Evolutionary conservation across 352 stramenopile species (phyloP), one percentile per base, ranked within the genome.

Genomic region (Globisporangium iwayamae): DNA sequence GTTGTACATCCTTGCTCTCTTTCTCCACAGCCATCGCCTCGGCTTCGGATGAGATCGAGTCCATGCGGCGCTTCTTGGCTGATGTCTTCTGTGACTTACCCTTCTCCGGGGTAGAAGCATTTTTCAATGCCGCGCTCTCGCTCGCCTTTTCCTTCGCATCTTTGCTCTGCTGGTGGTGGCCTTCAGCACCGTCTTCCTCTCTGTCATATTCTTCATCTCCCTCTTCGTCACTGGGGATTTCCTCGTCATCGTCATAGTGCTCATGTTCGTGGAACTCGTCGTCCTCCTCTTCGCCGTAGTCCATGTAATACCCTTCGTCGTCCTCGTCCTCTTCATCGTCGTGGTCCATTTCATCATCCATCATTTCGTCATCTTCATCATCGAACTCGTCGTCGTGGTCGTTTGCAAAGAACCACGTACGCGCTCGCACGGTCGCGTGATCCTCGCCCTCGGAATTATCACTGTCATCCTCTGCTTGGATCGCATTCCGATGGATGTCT

Each of bases 331-430:
- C 73, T 46, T 86, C 81, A 4, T 87, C 78, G 30, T 83, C 78
- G 59, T 81, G 39, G 34, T 85, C 82, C 18, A 89, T 79, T 18
- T 81, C 81, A 14, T 89, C 79, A n/a, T 82, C 69, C 2, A 77
- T 66, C 14, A 77, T 63, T 14, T 82, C 77, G n/a, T 87, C 76
- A 41, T 84, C 74, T 1, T 83, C 79, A 20, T 72, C 68, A 8
- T 75, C 71, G 34, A 78, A 69, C 48, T 83, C 68, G n/a, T 84
- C 67, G 18, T 83, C 78, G 11, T 77, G 61, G 32, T 76, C 71
- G n/a, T 69, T 73, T 8, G 72, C 65, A 32, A 79, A 83, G 62
- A 81, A 80, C 74, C 75, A 84, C 32, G 68, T 50, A 2, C 62
- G 68, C 54, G 62, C 64, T 30, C 57, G 66, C 39, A 55, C 60